Conservation (phyloP, 257 asterid species). For the Prunella vulgaris region DNA sequence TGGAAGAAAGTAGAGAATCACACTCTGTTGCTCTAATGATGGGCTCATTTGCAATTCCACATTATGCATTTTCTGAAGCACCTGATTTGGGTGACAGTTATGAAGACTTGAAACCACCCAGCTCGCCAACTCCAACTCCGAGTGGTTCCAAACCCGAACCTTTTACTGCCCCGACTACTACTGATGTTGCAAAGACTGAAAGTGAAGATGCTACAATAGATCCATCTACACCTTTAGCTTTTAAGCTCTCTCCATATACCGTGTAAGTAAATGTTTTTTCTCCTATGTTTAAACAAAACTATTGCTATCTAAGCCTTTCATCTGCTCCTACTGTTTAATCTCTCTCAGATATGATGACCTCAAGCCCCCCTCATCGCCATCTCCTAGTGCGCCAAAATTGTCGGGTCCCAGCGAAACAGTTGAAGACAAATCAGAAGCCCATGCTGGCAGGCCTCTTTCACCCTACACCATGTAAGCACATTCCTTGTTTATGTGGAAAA, state of each 20-base stretch:
- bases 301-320: background rate
- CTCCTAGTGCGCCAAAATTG: slow-evolving; percentile 43
- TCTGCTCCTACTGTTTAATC: background rate
- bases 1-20: background rate
- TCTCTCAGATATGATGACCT: slow-evolving; percentile 44
- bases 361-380: slow-evolving; percentile 52
- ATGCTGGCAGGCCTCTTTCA: slow-evolving; percentile 38
- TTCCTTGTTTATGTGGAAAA: background rate
- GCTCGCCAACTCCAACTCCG: slow-evolving; percentile 54
- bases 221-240: slow-evolving; percentile 18
- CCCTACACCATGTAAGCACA: slow-evolving; percentile 58
- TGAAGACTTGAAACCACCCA: slow-evolving; percentile 66
- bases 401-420: slow-evolving; percentile 17
- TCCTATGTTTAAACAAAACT: background rate
- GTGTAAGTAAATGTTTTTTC: slow-evolving; percentile 34
- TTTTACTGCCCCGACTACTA: slow-evolving; percentile 17
- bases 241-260: slow-evolving; percentile 31
- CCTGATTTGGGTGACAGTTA: slow-evolving; percentile 35
- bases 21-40: background rate
- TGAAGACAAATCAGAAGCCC: slow-evolving; percentile 24
- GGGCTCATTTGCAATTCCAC: background rate
- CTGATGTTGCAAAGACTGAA: slow-evolving; percentile 24
- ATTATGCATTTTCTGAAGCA: too few relatives aligned
- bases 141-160: slow-evolving; percentile 37
- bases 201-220: slow-evolving; percentile 7